Evolutionary conservation across 208 protist species (phyloP).

Genomic region (Leishmania gerbilli): DNA sequence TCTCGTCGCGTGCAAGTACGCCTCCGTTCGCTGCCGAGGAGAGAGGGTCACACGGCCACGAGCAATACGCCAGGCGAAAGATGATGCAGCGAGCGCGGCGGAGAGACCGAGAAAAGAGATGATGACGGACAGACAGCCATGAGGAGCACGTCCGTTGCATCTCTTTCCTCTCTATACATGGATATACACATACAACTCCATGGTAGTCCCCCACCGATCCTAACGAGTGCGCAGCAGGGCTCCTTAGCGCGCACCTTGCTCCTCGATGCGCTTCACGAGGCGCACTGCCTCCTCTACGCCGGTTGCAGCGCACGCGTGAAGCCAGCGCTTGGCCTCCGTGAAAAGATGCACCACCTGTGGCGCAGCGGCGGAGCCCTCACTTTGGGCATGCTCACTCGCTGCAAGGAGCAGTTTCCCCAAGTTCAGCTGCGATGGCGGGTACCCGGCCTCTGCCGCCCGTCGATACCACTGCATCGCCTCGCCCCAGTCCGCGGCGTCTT

Average conservation of each 20-base stretch:
- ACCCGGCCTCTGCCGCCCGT: constrained; percentile 50
- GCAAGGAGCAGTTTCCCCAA: constrained; percentile 72
- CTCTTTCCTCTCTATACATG: neutral
- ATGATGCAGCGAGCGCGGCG: neutral
- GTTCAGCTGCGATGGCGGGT: constrained; percentile 74
- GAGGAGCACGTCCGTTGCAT: neutral
- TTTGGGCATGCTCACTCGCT: constrained; percentile 38
- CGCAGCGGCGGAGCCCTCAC: neutral
- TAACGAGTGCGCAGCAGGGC: no score
- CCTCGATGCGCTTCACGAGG: constrained; percentile 42
- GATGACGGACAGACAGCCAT: neutral
- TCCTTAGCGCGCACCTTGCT: neutral
- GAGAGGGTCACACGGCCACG: neutral
- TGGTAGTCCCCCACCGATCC: neutral
- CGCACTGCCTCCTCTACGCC: constrained; percentile 65
- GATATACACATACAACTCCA: neutral
- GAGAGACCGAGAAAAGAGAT: neutral
- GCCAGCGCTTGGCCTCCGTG: constrained; percentile 46
- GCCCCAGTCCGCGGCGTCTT: constrained; percentile 66
- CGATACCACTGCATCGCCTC: constrained; percentile 74
- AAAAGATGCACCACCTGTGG: constrained; percentile 29
- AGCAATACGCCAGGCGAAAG: neutral
- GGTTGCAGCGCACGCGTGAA: constrained; percentile 52
- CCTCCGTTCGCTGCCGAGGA: neutral
- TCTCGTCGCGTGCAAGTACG: neutral